These are phyloP conservation scores for Rhynchospora breviuscula DNA, from an alignment of 176 grass and related monocot genomes.

Conservation along the genomic window DNA sequence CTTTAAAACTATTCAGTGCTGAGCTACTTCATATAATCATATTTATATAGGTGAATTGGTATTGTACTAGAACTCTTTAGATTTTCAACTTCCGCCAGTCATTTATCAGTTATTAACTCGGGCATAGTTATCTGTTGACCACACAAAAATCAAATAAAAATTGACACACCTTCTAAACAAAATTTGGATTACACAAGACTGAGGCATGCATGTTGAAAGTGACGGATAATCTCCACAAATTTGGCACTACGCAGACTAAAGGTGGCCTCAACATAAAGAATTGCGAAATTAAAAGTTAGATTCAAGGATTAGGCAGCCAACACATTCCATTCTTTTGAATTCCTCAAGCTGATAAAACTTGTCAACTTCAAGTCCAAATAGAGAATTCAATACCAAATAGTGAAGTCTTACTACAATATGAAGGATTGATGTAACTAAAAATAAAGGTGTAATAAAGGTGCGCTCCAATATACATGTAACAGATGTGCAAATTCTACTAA, in stretches of 20 bases:
- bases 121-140: neutral
- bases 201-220: neutral
- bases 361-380: neutral
- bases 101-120: neutral
- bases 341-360: neutral
- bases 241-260: neutral
- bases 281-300: neutral
- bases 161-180: neutral
- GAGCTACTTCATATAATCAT: no score
- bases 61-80: no score
- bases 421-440: neutral
- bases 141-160: neutral
- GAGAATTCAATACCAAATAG: neutral
- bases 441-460: neutral
- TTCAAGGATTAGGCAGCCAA: neutral
- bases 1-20: no score
- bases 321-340: neutral
- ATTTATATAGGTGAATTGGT: no score
- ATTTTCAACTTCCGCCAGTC: no score
- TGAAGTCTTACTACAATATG: neutral
- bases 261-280: neutral
- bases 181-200: conserved; percentile 2
- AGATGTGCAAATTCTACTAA: neutral
- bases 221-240: neutral
- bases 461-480: neutral